Evolutionary conservation across 2,329 filamentous ascomycete species (phyloP), one percentile per base, ranked within the genome.

Genomic region (Neurospora sp.): DNA sequence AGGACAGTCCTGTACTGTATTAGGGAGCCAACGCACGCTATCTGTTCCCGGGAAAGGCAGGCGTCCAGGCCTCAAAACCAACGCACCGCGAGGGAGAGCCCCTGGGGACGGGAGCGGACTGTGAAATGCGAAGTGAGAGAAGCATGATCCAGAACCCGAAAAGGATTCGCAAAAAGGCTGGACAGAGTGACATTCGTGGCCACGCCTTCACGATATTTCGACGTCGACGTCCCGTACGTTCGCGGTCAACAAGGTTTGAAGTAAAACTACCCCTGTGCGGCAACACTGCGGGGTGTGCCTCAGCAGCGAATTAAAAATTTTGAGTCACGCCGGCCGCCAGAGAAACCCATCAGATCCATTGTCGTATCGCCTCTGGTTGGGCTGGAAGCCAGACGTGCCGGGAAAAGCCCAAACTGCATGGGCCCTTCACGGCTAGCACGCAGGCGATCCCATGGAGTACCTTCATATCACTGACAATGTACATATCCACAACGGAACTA

Each of bases 301-400:
- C 28, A 62, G 28, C 52, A 36, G 52, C 52, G 52, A 62, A 62
- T 62, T 33, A 62, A 62, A 62, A 62, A 36, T 2, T 28, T 62
- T 62, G 23, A 33, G 28, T 62, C 52, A 36, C 52, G 52, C 52
- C 28, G 28, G 52, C 52, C 52, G 28, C 52, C 28, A 62, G 52
- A 62, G 52, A 62, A 62, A 33, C 28, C 10, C 69, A 42, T 68
- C 62, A 67, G 68, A 23, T 62, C 36, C 68, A 71, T 68, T 66
- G 69, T 69, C 66, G 70, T 69, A 71, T 70, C 28, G 19, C 68
- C 52, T 19, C 38, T 67, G 66, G 72, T 75, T 75, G 74, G 74
- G 74, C 72, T 74, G 73, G 66, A 72, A 72, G 67, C 66, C 33
- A 58, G 66, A 68, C 36, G 67, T 68, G 46, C 70, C 46, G 69